A percentile compares a stretch with the other conserved stretches of the same genome.
phyloP scores from a whole-genome alignment of 495 filamentous ascomycete species.

The Penicillium goetzii region DNA sequence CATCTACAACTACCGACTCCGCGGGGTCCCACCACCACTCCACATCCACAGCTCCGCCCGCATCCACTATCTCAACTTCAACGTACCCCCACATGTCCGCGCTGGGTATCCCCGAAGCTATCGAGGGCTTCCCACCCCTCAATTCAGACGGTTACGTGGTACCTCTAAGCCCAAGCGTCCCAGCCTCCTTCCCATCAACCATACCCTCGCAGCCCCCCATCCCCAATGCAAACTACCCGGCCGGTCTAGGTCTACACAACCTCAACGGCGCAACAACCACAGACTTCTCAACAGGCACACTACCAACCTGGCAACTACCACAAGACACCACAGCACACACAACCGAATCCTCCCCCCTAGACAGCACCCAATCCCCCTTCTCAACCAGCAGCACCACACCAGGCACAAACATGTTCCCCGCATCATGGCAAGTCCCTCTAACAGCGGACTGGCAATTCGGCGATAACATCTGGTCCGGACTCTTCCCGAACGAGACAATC shows the following conservation, averaged over 20 bases:
- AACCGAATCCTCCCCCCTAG: constrained; percentile 14
- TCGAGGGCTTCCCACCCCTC: constrained; percentile 44
- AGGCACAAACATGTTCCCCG: constrained; percentile 30
- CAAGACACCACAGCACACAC: constrained; percentile 21
- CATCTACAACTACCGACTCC: constrained; percentile 14
- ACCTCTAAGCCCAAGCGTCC: constrained; percentile 32
- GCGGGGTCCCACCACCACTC: constrained; percentile 9
- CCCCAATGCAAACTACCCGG: constrained; percentile 12
- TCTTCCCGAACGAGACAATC: constrained; percentile 31
- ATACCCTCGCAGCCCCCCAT: constrained; percentile 15
- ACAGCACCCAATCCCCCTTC: constrained; percentile 32
- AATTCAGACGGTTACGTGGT: constrained; percentile 49
- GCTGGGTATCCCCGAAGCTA: constrained; percentile 35
- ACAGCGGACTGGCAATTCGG: constrained; percentile 45
- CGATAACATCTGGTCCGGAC: constrained; percentile 34
- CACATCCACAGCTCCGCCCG: constrained; percentile 1
- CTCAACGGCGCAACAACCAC: constrained; percentile 5
- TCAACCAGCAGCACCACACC: constrained; percentile 25
- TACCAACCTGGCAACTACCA: constrained; percentile 18
- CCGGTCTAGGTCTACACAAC: constrained; percentile 12
- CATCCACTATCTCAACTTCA: constrained; percentile 13
- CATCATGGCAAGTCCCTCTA: constrained; percentile 46
- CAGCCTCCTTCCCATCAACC: constrained; percentile 11
- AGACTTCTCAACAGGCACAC: constrained; percentile 10
- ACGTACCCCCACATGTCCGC: constrained; percentile 11